Evolutionary conservation across 106 monocot genomes (phyloP).

Genomic region (Alisma plantagoaquatica): DNA sequence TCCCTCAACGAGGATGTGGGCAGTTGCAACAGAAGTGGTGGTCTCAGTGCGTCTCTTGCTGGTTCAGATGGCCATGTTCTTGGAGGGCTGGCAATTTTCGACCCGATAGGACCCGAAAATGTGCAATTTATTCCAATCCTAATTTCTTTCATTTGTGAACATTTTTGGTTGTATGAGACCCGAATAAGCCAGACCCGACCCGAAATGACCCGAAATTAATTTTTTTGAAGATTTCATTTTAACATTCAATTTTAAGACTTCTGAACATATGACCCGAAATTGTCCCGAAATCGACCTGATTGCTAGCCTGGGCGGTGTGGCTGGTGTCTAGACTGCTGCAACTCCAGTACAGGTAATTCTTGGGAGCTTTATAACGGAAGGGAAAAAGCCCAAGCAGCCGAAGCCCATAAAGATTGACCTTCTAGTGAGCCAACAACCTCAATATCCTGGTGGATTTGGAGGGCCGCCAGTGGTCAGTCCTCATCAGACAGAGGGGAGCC

Average conservation of each 20-base stretch:
- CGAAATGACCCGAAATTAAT: no score
- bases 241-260: no score
- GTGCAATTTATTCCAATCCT: no score
- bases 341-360: constrained; percentile 80
- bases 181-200: no score
- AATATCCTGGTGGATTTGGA: constrained; percentile 29
- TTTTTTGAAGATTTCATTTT: no score
- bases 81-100: no score
- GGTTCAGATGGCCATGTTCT: constrained; percentile 84
- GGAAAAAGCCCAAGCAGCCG: constrained; percentile 45
- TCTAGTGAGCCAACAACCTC: constrained; percentile 17
- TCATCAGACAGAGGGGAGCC: constrained; percentile 58
- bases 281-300: no score
- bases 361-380: constrained; percentile 72
- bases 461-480: constrained; percentile 31
- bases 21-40: constrained; percentile 62
- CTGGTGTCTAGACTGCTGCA: constrained; percentile 77
- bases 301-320: constrained; percentile 73
- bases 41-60: constrained; percentile 69
- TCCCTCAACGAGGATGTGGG: constrained; percentile 52
- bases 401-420: constrained; percentile 24
- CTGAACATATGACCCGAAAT: no score
- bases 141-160: no score
- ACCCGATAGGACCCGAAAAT: no score
- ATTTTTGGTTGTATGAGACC: no score